These are phyloP conservation scores for Luffa acutangula DNA, from an alignment of 306 rosid genomes.

Conservation along the genomic window DNA sequence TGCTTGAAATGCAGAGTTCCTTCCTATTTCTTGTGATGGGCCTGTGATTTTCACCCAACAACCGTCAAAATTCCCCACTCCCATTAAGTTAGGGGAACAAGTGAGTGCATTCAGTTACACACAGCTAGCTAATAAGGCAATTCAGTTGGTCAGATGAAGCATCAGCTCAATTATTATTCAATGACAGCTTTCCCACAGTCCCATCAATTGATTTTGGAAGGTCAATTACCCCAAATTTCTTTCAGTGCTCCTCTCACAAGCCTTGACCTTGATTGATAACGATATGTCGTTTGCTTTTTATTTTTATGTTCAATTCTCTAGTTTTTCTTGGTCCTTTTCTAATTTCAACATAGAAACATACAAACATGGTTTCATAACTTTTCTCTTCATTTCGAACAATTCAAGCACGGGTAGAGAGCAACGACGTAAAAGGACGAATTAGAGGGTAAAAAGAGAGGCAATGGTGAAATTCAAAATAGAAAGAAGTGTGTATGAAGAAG, in stretches of 20 bases:
- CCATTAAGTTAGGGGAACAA: not conserved
- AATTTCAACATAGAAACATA: not conserved
- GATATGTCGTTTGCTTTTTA: not conserved
- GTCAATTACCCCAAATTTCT: not conserved
- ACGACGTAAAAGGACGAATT: not conserved
- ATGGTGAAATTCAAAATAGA: not conserved
- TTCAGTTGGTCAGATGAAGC: constrained; percentile 8
- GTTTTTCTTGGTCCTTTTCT: not conserved
- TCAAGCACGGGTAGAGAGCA: not conserved
- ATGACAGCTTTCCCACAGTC: constrained; percentile 2
- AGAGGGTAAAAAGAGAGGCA: not conserved
- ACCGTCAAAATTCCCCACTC: not conserved
- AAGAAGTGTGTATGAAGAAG: not conserved
- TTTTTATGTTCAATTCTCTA: not conserved
- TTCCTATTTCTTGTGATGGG: not conserved
- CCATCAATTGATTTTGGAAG: not conserved
- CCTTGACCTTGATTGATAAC: not conserved
- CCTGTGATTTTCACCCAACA: not conserved
- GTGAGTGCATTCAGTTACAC: constrained; percentile 1
- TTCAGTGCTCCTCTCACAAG: not conserved
- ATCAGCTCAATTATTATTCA: constrained; percentile 2
- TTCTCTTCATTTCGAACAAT: not conserved
- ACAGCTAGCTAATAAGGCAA: not conserved
- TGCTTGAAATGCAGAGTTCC: not conserved
- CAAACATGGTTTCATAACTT: not conserved